These are phyloP conservation scores for Diutina catenulata DNA, from an alignment of 1,139 yeast species.

Conservation along the genomic window DNA sequence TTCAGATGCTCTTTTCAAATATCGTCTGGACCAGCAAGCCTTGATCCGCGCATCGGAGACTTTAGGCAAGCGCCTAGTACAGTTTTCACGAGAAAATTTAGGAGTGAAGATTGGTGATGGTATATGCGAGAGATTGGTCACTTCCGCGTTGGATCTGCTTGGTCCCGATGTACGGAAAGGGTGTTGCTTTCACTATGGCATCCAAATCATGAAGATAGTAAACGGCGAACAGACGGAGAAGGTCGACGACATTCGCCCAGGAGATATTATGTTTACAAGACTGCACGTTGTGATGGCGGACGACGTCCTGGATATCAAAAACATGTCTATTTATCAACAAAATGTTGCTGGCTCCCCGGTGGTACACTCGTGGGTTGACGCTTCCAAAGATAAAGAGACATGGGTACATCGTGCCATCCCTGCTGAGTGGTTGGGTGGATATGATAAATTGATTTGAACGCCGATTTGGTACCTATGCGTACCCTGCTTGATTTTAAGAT, in stretches of 20 bases:
- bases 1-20: no score
- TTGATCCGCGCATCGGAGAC: no score
- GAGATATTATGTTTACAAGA: neutral
- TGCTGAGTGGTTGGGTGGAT: neutral
- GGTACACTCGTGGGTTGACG: neutral
- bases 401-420: neutral
- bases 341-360: neutral
- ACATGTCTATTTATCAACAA: neutral
- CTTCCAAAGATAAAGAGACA: neutral
- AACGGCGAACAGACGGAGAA: neutral
- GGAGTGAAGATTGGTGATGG: neutral
- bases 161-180: neutral
- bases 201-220: neutral
- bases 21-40: no score
- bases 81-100: neutral
- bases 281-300: neutral
- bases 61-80: neutral
- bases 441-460: neutral
- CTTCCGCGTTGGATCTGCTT: neutral
- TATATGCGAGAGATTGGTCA: neutral
- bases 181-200: neutral
- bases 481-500: no score
- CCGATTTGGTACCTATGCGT: no score
- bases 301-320: neutral
- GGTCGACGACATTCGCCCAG: neutral